Evolutionary conservation across 345 rosid species (phyloP), one percentile per base, ranked within the genome.

Genomic region (Linum usitatissimum): DNA sequence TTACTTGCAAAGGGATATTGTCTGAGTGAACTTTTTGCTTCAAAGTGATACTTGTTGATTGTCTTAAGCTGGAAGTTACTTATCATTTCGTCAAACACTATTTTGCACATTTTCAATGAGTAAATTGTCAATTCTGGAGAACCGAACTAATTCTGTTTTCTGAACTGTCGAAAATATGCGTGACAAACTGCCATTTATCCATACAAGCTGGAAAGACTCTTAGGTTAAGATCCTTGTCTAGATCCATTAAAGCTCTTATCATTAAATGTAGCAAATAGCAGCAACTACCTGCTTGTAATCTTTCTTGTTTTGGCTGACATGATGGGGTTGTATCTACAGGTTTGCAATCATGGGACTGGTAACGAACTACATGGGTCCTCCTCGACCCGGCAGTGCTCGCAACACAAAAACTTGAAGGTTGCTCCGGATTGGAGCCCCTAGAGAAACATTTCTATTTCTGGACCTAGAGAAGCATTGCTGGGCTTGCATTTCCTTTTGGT

Each of bases 301-400:
- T 12, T 31, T 58, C 38, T 30, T 38, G 18, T 36, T 48, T 40
- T 36, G 28, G 53, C 9, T 51, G 20, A 54, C 20, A 59, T 66
- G 31, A 14, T 34, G 60, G 38, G n/a, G 21, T 64, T 36, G 23
- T 31, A 20, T 17, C 12, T 54, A 60, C 86, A 92, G 98, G 98
- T 93, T 90, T 79, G 97, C 96, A 54, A 74, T 93, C 58, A 93
- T 93, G 99, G 99, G 99, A 49, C 68, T 93, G 81, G 99, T 84
- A 59, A 84, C 97, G 68, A 93, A 87, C 75, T 90, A 90, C 85
- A 65, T 90, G 23, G 97, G 97, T 6, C 86, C 91, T 57, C 66
- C 87, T 64, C 93, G 91, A 75, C 84, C 91, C 4, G 79, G 75
- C 31, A n/a, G 51, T 45, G 51, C 51, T 9, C 15, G 1, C 51